Conservation (phyloP, 73 alveolate species). For the Paramecium primaurelia region DNA sequence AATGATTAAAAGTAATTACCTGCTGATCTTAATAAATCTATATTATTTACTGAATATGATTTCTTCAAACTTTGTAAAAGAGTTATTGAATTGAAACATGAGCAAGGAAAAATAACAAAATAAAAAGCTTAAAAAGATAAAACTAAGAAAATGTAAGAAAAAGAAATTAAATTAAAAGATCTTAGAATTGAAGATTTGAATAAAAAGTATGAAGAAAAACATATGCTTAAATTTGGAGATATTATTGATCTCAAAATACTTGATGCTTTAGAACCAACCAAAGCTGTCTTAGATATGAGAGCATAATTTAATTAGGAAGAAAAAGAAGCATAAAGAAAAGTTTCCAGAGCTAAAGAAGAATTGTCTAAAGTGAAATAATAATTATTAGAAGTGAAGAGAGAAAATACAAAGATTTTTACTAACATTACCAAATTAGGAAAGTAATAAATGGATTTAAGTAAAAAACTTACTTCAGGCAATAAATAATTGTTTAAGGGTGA, state of each 20-base stretch:
- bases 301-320: slow-evolving; percentile 64
- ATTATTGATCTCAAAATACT: slow-evolving; percentile 78
- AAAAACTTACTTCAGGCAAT: slow-evolving; percentile 74
- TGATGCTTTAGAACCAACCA: slow-evolving; percentile 73
- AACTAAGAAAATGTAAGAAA: slow-evolving; percentile 67
- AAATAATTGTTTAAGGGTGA: slow-evolving; percentile 85
- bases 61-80: slow-evolving; percentile 74
- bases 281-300: slow-evolving; percentile 58
- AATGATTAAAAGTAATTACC: slow-evolving; percentile 33
- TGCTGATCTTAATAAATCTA: slow-evolving; percentile 64
- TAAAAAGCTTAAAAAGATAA: slow-evolving; percentile 63
- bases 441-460: slow-evolving; percentile 73
- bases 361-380: slow-evolving; percentile 69
- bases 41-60: slow-evolving; percentile 78
- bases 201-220: slow-evolving; percentile 78
- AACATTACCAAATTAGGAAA: slow-evolving; percentile 75
- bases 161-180: slow-evolving; percentile 73
- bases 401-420: slow-evolving; percentile 78
- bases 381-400: slow-evolving; percentile 74
- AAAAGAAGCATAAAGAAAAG: slow-evolving; percentile 52
- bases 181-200: slow-evolving; percentile 71
- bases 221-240: slow-evolving; percentile 87
- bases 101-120: slow-evolving; percentile 71
- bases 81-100: slow-evolving; percentile 59
- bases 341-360: slow-evolving; percentile 70